Conservation (phyloP, 768 basidiomycete genomes). For the Gloeophyllum trabeum region DNA sequence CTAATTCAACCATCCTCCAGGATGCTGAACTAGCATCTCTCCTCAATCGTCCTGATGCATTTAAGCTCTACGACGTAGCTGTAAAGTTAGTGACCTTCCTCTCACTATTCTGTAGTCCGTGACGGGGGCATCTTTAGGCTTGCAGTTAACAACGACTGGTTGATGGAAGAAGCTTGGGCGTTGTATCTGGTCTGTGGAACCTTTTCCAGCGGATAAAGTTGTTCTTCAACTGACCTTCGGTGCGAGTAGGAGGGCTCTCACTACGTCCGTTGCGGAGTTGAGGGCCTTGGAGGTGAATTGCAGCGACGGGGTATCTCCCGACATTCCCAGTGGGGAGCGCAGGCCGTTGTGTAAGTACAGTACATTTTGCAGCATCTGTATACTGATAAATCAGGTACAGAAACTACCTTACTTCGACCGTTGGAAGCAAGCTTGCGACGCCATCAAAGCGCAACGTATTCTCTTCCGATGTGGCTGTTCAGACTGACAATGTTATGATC, state of each 20-base stretch:
- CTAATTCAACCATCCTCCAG: slow-evolving; percentile 18
- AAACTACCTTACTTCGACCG: slow-evolving; percentile 32
- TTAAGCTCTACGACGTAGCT: slow-evolving; percentile 58
- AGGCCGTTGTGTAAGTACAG: slow-evolving; percentile 50
- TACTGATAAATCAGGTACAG: slow-evolving; percentile 17
- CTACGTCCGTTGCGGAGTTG: slow-evolving; percentile 52
- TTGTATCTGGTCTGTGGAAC: slow-evolving; percentile 39
- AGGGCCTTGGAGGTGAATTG: slow-evolving; percentile 54
- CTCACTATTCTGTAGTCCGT: neutral
- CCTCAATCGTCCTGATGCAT: slow-evolving; percentile 40
- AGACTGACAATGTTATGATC: slow-evolving; percentile 31
- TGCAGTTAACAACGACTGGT: slow-evolving; percentile 58
- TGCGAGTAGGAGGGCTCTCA: slow-evolving; percentile 64
- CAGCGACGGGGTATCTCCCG: slow-evolving; percentile 55
- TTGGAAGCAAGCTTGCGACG: slow-evolving; percentile 33
- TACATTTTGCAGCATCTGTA: neutral
- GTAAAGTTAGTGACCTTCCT: slow-evolving; percentile 33
- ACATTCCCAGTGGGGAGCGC: slow-evolving; percentile 64
- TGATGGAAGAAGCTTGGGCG: slow-evolving; percentile 62
- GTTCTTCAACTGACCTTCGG: neutral
- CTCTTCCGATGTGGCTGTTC: slow-evolving; percentile 50
- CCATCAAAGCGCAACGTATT: slow-evolving; percentile 42
- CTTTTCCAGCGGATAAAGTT: slow-evolving; percentile 1
- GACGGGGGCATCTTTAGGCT: slow-evolving; percentile 25
- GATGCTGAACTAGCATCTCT: slow-evolving; percentile 64